phyloP scores from a whole-genome alignment of 1,139 yeast genomes.

The Yamadazyma sp. region DNA sequence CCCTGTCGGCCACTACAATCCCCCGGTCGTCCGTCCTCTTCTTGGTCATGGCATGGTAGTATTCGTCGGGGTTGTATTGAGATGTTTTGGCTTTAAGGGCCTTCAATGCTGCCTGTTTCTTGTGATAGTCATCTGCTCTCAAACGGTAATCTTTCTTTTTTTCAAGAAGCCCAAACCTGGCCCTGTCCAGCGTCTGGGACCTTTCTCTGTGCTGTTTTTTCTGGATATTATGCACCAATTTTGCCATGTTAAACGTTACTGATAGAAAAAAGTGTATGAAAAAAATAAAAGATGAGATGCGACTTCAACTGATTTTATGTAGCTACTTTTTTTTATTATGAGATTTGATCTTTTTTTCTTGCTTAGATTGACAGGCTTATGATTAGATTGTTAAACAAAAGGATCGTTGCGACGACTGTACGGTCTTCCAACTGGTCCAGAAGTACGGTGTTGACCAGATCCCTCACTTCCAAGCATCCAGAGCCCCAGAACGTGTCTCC shows the following conservation, averaged over 20 bases:
- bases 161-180: slow-evolving; percentile 79
- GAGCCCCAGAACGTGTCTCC: too few species aligned
- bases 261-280: not conserved
- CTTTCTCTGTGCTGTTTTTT: slow-evolving; percentile 96
- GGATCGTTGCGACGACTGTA: too few species aligned
- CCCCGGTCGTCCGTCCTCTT: slow-evolving; percentile 69
- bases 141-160: slow-evolving; percentile 92
- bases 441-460: too few species aligned
- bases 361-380: not conserved
- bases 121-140: slow-evolving; percentile 86
- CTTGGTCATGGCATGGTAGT: slow-evolving; percentile 87
- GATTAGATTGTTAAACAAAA: not conserved
- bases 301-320: not conserved
- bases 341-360: not conserved
- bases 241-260: slow-evolving; percentile 76
- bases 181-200: slow-evolving; percentile 75
- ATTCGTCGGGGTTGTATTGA: slow-evolving; percentile 90
- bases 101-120: slow-evolving; percentile 82
- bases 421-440: too few species aligned
- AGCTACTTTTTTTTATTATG: too few species aligned
- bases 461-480: too few species aligned
- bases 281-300: slow-evolving; percentile 3
- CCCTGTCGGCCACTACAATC: slow-evolving; percentile 64
- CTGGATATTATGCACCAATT: slow-evolving; percentile 83
- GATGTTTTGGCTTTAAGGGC: slow-evolving; percentile 71